A percentile compares a stretch with the other conserved stretches of the same genome.
Evolutionary conservation across 2,329 filamentous ascomycete genomes (phyloP).

Genomic region (Lasiodiplodia sp.): DNA sequence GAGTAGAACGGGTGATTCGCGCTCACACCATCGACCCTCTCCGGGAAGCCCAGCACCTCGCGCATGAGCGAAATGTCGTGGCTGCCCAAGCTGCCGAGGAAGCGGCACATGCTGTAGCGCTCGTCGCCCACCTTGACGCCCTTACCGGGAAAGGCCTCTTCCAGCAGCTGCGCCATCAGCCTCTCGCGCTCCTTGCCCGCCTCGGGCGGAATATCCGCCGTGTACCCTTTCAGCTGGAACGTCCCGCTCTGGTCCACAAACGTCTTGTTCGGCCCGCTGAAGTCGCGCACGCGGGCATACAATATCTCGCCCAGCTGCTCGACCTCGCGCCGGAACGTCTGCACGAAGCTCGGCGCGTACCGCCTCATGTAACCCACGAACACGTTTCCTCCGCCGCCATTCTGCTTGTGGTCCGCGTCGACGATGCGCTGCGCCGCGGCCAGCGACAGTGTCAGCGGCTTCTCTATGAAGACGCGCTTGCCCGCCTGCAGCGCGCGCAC

Average conservation of each 20-base stretch:
- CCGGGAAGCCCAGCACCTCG: slow-evolving; percentile 20
- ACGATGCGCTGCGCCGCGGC: slow-evolving; percentile 57
- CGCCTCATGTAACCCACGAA: slow-evolving; percentile 69
- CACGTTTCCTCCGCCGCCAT: slow-evolving; percentile 51
- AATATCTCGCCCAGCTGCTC: slow-evolving; percentile 58
- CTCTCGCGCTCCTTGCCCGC: slow-evolving; percentile 35
- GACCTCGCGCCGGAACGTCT: slow-evolving; percentile 62
- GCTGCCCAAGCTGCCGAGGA: slow-evolving; percentile 58
- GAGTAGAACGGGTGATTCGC: slow-evolving; percentile 26
- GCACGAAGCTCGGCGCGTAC: slow-evolving; percentile 64
- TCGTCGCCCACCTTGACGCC: slow-evolving; percentile 36
- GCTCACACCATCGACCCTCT: slow-evolving; percentile 27
- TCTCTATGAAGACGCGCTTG: slow-evolving; percentile 67
- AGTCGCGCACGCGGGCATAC: slow-evolving; percentile 62
- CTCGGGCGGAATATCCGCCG: slow-evolving; percentile 47
- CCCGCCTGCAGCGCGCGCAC: slow-evolving; percentile 60
- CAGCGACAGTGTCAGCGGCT: slow-evolving; percentile 62
- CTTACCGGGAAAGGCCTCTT: slow-evolving; percentile 45
- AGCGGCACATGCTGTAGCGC: slow-evolving; percentile 46
- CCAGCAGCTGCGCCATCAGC: slow-evolving; percentile 39
- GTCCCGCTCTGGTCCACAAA: slow-evolving; percentile 60
- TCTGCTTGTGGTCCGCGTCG: slow-evolving; percentile 56
- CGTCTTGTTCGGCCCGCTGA: slow-evolving; percentile 61
- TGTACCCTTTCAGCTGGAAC: slow-evolving; percentile 51
- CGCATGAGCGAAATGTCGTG: slow-evolving; percentile 43